A percentile compares a stretch with the other conserved stretches of the same genome.
phyloP scores from a whole-genome alignment of 169 alveolate species.

The Plasmodium vivax region DNA sequence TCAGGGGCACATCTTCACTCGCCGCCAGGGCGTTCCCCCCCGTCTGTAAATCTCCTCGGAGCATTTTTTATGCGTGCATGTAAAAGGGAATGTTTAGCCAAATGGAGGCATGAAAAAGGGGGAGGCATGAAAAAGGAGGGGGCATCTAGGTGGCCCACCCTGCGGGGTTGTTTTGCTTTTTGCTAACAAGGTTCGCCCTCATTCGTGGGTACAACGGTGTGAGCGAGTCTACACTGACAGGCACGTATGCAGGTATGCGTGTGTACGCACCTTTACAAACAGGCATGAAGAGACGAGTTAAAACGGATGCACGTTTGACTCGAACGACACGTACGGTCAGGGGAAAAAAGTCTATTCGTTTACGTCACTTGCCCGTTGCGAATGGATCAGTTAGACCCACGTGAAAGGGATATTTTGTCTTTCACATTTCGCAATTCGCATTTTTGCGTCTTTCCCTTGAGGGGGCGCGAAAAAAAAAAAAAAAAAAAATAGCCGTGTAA shows the following conservation, averaged over 20 bases:
- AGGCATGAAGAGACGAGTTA: not conserved
- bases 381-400: not conserved
- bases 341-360: not conserved
- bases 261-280: not conserved
- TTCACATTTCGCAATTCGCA: not conserved
- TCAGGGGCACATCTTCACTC: conserved; percentile 19
- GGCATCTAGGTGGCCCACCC: not conserved
- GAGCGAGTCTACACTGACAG: not conserved
- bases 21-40: not conserved
- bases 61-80: conserved; percentile 12
- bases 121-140: not conserved
- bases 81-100: not conserved
- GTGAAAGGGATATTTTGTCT: not conserved
- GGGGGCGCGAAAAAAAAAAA: not conserved
- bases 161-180: not conserved
- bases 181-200: not conserved
- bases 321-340: not conserved
- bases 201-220: not conserved
- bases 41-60: conserved; percentile 5
- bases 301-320: not conserved
- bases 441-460: not conserved
- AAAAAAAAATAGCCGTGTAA: not conserved
- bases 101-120: not conserved
- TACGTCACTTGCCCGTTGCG: not conserved
- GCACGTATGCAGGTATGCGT: not conserved